Base-by-base conservation (phyloP, 1,284 basidiomycete species). In the Papiliotrema terrestris region DNA sequence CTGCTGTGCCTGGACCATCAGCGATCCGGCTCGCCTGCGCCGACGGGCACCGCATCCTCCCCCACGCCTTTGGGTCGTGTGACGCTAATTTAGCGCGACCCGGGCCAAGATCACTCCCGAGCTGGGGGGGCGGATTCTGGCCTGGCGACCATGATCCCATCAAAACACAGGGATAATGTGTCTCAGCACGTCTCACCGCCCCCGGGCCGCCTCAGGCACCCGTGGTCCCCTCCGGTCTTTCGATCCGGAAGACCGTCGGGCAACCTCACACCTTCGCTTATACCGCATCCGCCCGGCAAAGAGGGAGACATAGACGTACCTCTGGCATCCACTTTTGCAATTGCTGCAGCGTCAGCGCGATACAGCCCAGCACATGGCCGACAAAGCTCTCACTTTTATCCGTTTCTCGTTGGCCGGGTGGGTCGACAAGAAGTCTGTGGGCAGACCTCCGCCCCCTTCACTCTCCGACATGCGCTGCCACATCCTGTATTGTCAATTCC, bases 381-480 rank as follows among this genome's bases (percentile, higher is more conserved):
- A 52, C 39, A 50, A 52, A n/a, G 2, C 6, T 65, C 80, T 50
- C 59, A 87, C 89, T 78, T 85, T 80, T 53, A 89, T 84, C 15
- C 91, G 83, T 63, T 80, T 84, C 51, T 79, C 78, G 32, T 85
- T 84, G 1, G 84, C 79, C 0, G 91, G 91, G 74, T 94, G 91
- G 0, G 91, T 93, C 13, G 68, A 74, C 55, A 77, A 59, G 61
- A 78, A 77, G 57, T 77, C 76, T 15, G 76, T 55, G 17, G 54
- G 59, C 23, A 66, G 60, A 5, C 69, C 70, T 1, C 55, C 51
- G 11, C 57, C 55, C 41, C 75, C 69, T 66, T 88, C 86, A 3
- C 83, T 66, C 49, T 80, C 73, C 0, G 78, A 82, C 52, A 91
- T 76, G 11, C 87, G 83, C 48, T 71, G 66, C 74, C 88, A 89